Percentiles rank a stretch among this genome's conserved stretches.
phyloP scores from a whole-genome alignment of 2,329 filamentous ascomycete genomes.

The Tetracladium maxilliforme region DNA sequence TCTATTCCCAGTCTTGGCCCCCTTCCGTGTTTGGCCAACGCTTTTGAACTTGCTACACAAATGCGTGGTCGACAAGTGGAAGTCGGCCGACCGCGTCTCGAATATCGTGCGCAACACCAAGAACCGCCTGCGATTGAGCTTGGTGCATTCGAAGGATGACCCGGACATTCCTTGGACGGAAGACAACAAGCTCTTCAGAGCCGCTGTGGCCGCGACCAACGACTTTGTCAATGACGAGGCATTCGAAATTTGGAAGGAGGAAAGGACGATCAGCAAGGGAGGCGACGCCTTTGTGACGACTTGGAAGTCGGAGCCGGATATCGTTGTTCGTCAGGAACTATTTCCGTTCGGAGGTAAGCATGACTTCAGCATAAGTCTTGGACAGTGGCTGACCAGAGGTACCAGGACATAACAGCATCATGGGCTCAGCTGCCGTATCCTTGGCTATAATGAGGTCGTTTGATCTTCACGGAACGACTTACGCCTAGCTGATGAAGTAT shows the following conservation, averaged over 20 bases:
- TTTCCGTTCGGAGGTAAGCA: no score
- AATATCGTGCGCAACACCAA: conserved; percentile 36
- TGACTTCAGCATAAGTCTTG: no score
- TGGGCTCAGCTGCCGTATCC: no score
- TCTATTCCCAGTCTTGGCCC: conserved; percentile 63
- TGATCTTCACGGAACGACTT: no score
- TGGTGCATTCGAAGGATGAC: conserved; percentile 74
- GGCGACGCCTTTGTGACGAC: conserved; percentile 15
- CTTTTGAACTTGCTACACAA: conserved; percentile 44
- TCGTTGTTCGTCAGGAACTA: no score
- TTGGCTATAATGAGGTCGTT: no score
- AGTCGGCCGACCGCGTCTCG: conserved; percentile 50
- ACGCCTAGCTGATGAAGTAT: no score
- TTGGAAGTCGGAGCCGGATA: conserved; percentile 12
- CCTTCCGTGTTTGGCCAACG: conserved; percentile 51
- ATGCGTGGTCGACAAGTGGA: conserved; percentile 70
- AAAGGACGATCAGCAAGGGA: conserved; percentile 13
- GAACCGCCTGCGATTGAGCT: conserved; percentile 43
- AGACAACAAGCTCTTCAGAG: conserved; percentile 46
- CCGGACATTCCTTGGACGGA: conserved; percentile 66
- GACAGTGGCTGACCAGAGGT: no score
- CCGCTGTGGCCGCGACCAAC: conserved; percentile 37
- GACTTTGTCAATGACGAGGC: no score
- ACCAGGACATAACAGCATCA: no score
- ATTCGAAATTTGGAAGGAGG: no score